A percentile compares a stretch with the other conserved stretches of the same genome.
Evolutionary conservation across 768 basidiomycete genomes (phyloP).

Genomic region (Lyophyllum atratum): DNA sequence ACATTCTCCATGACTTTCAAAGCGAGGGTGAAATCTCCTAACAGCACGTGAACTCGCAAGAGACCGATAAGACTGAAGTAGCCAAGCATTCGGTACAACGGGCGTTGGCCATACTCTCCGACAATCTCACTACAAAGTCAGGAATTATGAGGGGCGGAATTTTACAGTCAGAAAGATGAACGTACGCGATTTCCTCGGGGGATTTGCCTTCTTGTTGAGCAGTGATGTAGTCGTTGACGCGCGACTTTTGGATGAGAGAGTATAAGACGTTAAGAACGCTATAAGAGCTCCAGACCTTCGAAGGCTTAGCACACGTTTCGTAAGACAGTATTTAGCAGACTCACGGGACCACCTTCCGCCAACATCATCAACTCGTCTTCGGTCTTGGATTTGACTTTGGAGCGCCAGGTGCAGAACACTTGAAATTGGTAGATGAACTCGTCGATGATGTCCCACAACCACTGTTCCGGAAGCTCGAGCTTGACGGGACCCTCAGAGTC

Average conservation of each 20-base stretch:
- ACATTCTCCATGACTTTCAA: constrained; percentile 95
- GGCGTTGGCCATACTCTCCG: constrained; percentile 89
- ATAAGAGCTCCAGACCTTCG: constrained; percentile 94
- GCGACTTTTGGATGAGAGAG: constrained; percentile 96
- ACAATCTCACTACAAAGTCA: constrained; percentile 62
- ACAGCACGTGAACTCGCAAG: constrained; percentile 90
- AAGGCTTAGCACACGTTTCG: neutral
- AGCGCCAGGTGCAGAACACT: constrained; percentile 91
- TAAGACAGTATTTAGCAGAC: constrained; percentile 22
- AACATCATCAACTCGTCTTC: constrained; percentile 89
- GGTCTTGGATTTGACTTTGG: constrained; percentile 79
- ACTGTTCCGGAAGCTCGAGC: constrained; percentile 95
- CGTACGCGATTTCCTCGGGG: constrained; percentile 82
- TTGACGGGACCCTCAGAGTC: constrained; percentile 93
- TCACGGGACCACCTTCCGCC: constrained; percentile 66
- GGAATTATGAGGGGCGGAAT: constrained; percentile 5
- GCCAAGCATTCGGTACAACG: constrained; percentile 92
- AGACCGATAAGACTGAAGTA: constrained; percentile 97
- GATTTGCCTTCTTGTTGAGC: constrained; percentile 82
- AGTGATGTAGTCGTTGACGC: constrained; percentile 89
- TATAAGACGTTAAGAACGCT: constrained; percentile 98
- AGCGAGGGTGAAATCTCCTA: constrained; percentile 94
- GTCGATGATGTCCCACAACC: constrained; percentile 98
- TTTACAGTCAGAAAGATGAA: constrained; percentile 15
- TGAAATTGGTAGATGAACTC: constrained; percentile 99